Percentiles rank a stretch among this genome's conserved stretches.
Evolutionary conservation across 2,329 filamentous ascomycete genomes (phyloP).

Genomic region (Hypomyces rosellus): DNA sequence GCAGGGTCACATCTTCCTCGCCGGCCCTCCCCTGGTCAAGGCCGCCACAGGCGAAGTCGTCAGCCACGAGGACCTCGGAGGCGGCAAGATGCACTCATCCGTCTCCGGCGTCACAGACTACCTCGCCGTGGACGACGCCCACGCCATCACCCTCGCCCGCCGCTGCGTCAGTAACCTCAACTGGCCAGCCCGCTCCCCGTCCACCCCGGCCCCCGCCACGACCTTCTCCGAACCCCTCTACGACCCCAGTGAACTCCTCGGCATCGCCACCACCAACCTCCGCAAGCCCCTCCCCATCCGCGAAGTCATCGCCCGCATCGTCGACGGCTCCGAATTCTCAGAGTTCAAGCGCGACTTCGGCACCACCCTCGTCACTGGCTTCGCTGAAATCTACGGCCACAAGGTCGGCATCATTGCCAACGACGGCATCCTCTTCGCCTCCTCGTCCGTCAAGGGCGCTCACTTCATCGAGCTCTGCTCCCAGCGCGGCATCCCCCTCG

Average conservation of each 20-base stretch:
- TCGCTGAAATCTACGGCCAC: conserved; percentile 83
- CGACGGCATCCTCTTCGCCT: conserved; percentile 89
- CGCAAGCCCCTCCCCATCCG: conserved; percentile 78
- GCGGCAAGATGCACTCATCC: conserved; percentile 81
- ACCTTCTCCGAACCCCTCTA: conserved; percentile 72
- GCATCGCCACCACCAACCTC: conserved; percentile 86
- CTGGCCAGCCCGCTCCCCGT: conserved; percentile 56
- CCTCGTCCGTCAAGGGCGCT: conserved; percentile 84
- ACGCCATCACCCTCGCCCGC: conserved; percentile 79
- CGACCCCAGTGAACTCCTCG: conserved; percentile 70
- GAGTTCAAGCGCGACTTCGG: conserved; percentile 96
- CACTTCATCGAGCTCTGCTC: conserved; percentile 96
- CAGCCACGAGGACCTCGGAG: conserved; percentile 83
- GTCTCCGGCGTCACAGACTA: conserved; percentile 94
- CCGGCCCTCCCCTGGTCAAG: conserved; percentile 89
- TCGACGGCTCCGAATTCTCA: conserved; percentile 82
- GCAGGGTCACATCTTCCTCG: conserved; percentile 96
- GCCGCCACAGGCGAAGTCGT: conserved; percentile 92
- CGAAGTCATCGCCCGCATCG: conserved; percentile 87
- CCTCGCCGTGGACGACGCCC: conserved; percentile 86
- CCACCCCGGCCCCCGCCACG: conserved; percentile 29
- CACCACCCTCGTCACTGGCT: conserved; percentile 82
- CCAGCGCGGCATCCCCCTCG: conserved; percentile 79
- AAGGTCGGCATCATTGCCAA: conserved; percentile 91
- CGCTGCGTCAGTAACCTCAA: conserved; percentile 85